Percentiles rank a stretch among this genome's conserved stretches.
Evolutionary conservation across 2,329 filamentous ascomycete genomes (phyloP).

Genomic region (Trematosphaeria pertusa): DNA sequence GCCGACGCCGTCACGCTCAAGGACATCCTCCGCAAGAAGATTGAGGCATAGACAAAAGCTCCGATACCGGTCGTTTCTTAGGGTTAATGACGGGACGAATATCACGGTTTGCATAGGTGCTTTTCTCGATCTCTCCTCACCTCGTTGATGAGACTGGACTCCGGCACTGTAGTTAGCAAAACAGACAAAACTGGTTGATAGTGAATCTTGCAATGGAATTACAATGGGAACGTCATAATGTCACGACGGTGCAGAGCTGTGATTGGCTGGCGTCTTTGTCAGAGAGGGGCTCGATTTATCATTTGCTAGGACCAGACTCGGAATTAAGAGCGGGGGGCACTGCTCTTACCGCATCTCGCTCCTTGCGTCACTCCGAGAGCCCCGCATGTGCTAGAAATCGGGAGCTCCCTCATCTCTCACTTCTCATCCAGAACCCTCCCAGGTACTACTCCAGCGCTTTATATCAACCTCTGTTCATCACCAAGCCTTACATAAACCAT

Average conservation of each 20-base stretch:
- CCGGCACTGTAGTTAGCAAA: constrained; percentile 24
- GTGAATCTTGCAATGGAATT: constrained; percentile 8
- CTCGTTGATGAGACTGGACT: constrained; percentile 9
- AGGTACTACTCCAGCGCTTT: not conserved
- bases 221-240: constrained; percentile 9
- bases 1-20: constrained; percentile 95
- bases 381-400: constrained; percentile 35
- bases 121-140: constrained; percentile 11
- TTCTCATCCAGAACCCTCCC: constrained; percentile 15
- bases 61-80: constrained; percentile 35
- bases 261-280: constrained; percentile 9
- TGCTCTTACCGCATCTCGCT: constrained; percentile 18
- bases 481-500: constrained; percentile 21
- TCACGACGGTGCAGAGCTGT: constrained; percentile 2
- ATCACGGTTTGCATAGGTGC: constrained; percentile 24
- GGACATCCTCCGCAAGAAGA: constrained; percentile 88
- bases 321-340: constrained; percentile 19
- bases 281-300: constrained; percentile 33
- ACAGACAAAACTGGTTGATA: constrained; percentile 18
- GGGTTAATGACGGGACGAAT: constrained; percentile 22
- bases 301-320: constrained; percentile 34
- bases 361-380: constrained; percentile 42
- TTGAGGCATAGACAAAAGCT: constrained; percentile 53
- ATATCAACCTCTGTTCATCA: not conserved
- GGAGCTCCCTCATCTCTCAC: constrained; percentile 29